phyloP scores from a whole-genome alignment of 2,329 filamentous ascomycete species.

The Coniochaeta sp. region DNA sequence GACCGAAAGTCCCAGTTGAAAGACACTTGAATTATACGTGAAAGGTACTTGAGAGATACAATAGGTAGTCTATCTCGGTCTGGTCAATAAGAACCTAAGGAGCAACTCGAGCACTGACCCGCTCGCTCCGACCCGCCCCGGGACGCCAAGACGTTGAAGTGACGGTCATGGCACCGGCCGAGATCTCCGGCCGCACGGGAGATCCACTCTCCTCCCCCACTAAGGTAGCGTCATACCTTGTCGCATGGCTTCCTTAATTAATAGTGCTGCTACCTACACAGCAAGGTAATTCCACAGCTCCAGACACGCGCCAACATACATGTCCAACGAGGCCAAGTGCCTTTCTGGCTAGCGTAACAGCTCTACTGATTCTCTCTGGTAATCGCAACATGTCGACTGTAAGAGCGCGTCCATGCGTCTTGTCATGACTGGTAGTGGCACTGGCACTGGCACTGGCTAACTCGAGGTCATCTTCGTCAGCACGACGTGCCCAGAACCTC shows the following conservation, averaged over 20 bases:
- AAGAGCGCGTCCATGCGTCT: slow-evolving; percentile 3
- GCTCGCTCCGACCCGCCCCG: not conserved
- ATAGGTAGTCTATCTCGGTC: not conserved
- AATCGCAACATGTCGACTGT: slow-evolving; percentile 1
- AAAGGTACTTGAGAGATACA: too few relatives aligned
- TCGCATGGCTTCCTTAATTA: not conserved
- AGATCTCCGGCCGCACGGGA: not conserved
- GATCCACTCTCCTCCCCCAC: not conserved
- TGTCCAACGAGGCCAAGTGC: not conserved
- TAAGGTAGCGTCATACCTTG: not conserved
- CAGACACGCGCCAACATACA: not conserved
- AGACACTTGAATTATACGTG: too few relatives aligned
- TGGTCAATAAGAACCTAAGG: not conserved
- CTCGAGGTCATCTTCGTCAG: slow-evolving; percentile 36
- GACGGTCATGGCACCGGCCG: not conserved
- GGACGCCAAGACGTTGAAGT: not conserved
- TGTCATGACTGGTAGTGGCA: slow-evolving; percentile 3
- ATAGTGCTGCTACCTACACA: too few relatives aligned
- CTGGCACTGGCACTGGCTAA: not conserved
- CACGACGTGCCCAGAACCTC: slow-evolving; percentile 74
- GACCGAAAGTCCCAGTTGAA: not conserved
- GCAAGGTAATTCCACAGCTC: not conserved
- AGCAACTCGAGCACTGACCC: not conserved
- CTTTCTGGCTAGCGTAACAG: not conserved
- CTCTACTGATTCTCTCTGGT: not conserved